Evolutionary conservation across 78 protist genomes (phyloP).

Genomic region (Trichosphaerium sp.): DNA sequence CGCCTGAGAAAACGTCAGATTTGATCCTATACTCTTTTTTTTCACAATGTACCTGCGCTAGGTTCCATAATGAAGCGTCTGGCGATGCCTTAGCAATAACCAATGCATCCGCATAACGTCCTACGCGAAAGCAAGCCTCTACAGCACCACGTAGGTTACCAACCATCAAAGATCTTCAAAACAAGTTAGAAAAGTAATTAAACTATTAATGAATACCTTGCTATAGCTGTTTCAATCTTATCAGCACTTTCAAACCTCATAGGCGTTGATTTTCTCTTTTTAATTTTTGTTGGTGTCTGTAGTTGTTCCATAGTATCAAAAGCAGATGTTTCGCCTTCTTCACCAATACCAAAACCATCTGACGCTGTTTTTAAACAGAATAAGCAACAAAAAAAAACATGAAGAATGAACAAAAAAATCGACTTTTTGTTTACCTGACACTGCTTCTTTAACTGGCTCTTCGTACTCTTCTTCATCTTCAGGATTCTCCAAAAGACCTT

Average conservation of each 20-base stretch:
- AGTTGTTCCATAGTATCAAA: no score
- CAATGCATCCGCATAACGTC: conserved; percentile 63
- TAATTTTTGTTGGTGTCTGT: conserved; percentile 5
- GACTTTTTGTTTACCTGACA: background rate
- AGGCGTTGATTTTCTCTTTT: background rate
- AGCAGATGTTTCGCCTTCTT: no score
- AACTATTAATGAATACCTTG: background rate
- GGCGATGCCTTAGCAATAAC: conserved; percentile 43
- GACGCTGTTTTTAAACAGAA: no score
- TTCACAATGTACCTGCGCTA: conserved; percentile 13
- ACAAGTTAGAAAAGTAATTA: background rate
- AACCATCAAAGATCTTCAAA: conserved; percentile 38
- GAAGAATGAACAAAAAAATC: no score
- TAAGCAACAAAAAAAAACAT: no score
- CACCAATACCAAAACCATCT: no score
- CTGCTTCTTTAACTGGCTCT: background rate
- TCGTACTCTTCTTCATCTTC: background rate
- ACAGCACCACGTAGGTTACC: conserved; percentile 58
- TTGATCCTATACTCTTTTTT: no score
- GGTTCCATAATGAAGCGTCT: background rate
- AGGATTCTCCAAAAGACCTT: background rate
- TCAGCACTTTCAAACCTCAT: background rate
- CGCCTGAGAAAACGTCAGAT: no score
- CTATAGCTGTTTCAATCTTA: background rate
- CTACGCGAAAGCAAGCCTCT: conserved; percentile 38